Percentiles rank a stretch among this genome's conserved stretches.
Conservation (phyloP, 192 early-diverging fungal species). For the Helicostylum pulchrum region DNA sequence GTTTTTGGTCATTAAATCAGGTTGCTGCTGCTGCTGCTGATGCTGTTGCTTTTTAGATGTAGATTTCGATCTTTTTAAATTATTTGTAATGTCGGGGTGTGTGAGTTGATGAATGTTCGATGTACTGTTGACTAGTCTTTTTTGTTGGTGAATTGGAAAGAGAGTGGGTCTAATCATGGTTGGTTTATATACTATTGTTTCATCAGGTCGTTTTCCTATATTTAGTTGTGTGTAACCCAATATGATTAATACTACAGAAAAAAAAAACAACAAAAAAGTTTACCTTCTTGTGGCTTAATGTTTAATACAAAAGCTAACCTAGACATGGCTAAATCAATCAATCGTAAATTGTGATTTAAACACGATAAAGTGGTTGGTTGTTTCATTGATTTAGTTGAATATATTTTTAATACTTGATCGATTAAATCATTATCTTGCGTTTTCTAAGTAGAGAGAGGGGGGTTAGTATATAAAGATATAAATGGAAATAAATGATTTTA, state of each 20-base stretch:
- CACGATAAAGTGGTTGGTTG: not conserved
- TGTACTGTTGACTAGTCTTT: not conserved
- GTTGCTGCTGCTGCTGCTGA: too few species aligned
- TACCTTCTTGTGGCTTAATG: too few species aligned
- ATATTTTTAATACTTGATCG: constrained; percentile 1
- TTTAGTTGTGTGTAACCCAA: not conserved
- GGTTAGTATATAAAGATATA: not conserved
- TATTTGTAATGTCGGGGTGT: not conserved
- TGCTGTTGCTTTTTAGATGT: not conserved
- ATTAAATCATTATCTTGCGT: constrained; percentile 1
- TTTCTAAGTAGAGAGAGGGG: not conserved
- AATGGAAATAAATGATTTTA: not conserved
- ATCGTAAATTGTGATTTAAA: not conserved
- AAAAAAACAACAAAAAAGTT: not conserved
- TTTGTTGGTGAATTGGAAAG: constrained; percentile 10
- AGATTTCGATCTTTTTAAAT: constrained; percentile 6
- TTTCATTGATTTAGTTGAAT: not conserved
- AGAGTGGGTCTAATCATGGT: not conserved
- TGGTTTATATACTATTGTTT: constrained; percentile 11
- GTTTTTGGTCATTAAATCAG: not conserved
- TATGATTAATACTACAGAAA: not conserved
- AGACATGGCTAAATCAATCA: constrained; percentile 1
- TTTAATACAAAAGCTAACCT: not conserved
- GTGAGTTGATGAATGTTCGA: not conserved
- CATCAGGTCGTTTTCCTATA: not conserved